Percentiles rank a stretch among this genome's conserved stretches.
Conservation (phyloP, 768 basidiomycete species). For the Rhizopogon roseolus region DNA sequence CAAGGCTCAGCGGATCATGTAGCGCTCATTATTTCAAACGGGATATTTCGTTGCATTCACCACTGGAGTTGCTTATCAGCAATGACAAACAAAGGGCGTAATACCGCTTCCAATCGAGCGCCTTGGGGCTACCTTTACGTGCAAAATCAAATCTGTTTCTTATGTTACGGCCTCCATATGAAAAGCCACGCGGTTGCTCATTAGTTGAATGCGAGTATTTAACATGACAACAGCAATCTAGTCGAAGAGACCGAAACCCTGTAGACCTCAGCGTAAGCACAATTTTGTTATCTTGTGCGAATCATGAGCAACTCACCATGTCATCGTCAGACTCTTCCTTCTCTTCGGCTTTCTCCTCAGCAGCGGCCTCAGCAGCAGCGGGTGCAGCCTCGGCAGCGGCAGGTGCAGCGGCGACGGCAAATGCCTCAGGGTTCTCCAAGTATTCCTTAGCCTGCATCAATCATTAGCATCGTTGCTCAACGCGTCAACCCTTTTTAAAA, state of each 20-base stretch:
- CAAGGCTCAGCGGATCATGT: too few relatives aligned
- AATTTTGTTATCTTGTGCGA: background rate
- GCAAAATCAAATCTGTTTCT: too few relatives aligned
- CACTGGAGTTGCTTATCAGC: too few relatives aligned
- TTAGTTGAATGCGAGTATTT: constrained; percentile 20
- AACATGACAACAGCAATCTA: constrained; percentile 33
- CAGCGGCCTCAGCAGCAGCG: constrained; percentile 53
- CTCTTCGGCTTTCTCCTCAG: constrained; percentile 75
- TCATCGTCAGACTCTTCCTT: constrained; percentile 86
- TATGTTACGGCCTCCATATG: too few relatives aligned
- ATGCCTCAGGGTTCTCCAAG: constrained; percentile 98
- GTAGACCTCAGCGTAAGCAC: constrained; percentile 6
- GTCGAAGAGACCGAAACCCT: constrained; percentile 96
- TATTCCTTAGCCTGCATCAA: constrained; percentile 80
- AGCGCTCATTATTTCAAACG: too few relatives aligned
- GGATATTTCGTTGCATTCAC: too few relatives aligned
- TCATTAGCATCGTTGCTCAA: constrained; percentile 4
- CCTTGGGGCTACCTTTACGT: too few relatives aligned
- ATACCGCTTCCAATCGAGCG: too few relatives aligned
- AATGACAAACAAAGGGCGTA: too few relatives aligned
- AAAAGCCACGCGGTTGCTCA: background rate
- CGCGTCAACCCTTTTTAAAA: background rate
- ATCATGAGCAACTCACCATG: constrained; percentile 51
- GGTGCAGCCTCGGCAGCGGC: constrained; percentile 46
- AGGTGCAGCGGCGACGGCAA: constrained; percentile 73